Evolutionary conservation across 2,329 filamentous ascomycete genomes (phyloP), one percentile per base, ranked within the genome.

Genomic region (Fusarium sp.): DNA sequence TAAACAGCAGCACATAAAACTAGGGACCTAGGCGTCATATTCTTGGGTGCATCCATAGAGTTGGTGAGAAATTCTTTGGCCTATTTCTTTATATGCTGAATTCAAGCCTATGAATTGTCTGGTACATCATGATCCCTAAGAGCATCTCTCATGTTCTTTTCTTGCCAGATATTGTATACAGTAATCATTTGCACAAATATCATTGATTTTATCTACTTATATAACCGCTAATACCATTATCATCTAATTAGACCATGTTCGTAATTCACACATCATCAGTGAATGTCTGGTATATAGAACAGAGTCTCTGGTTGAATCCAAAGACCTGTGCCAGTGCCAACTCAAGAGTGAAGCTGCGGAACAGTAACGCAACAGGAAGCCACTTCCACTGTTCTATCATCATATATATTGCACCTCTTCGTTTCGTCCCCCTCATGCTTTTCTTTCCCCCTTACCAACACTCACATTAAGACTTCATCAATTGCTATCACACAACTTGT

Each of bases 361-460:
- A 53, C 23, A 53, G 6, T 21, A 19, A 28, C 23, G 8, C 21
- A 32, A 19, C 7, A 21, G 4, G 25, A 63, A 6, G 7, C 7
- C 8, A 3, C 5, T 25, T 35, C 6, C 28, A 43, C 12, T 43
- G 13, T 21, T 46, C 15, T 9, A 13, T 32, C n/a, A 10, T 28
- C 23, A 8, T 47, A 46, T 40, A 46, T 21, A 53, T 19, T 30
- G 18, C 15, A 50, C 8, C 11, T 19, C 23, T 28, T 19, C 10
- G 4, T 11, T 21, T 23, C 25, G 3, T 28, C 15, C 2, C 6
- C 5, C 6, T 35, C 1, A 15, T 7, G 4, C 5, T 5, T 38
- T 18, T 18, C 11, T 23, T 42, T 28, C 7, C n/a, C 9, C 6
- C 19, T n/a, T 21, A 38, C n/a, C 37, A 35, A 47, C 19, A n/a